phyloP scores from a whole-genome alignment of 257 asterid species.

The Paraleonurus japonicus region DNA sequence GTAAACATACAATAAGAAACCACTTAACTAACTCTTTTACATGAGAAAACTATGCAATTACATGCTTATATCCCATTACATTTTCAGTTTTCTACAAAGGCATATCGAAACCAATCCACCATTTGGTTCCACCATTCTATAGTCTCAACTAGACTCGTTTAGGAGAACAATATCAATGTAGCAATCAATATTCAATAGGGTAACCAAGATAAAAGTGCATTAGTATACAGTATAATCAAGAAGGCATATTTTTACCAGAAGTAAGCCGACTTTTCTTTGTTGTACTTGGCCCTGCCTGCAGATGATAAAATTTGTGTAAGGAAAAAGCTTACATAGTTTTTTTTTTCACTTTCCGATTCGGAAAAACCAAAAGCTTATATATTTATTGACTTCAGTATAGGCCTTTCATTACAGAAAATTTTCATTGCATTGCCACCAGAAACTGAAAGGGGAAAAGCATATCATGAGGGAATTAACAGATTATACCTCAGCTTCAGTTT shows the following conservation, averaged over 20 bases:
- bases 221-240: not conserved
- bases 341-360: not conserved
- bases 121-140: not conserved
- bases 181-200: not conserved
- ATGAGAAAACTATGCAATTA: not conserved
- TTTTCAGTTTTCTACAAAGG: not conserved
- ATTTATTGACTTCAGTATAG: not conserved
- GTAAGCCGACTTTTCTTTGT: constrained; percentile 63
- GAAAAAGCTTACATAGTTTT: not conserved
- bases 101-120: not conserved
- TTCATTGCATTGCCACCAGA: not conserved
- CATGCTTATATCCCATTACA: not conserved
- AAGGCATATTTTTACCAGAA: constrained; percentile 43
- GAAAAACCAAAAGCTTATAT: not conserved
- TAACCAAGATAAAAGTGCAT: not conserved
- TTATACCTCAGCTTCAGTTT: constrained; percentile 50
- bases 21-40: not conserved
- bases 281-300: constrained; percentile 65
- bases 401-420: not conserved
- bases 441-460: not conserved
- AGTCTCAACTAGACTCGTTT: not conserved
- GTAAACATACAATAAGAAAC: not conserved
- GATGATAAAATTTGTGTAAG: not conserved
- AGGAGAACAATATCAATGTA: constrained; percentile 4
- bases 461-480: not conserved